These are phyloP conservation scores for Phytophthora litchii DNA, from an alignment of 352 stramenopile genomes.

Conservation along the genomic window DNA sequence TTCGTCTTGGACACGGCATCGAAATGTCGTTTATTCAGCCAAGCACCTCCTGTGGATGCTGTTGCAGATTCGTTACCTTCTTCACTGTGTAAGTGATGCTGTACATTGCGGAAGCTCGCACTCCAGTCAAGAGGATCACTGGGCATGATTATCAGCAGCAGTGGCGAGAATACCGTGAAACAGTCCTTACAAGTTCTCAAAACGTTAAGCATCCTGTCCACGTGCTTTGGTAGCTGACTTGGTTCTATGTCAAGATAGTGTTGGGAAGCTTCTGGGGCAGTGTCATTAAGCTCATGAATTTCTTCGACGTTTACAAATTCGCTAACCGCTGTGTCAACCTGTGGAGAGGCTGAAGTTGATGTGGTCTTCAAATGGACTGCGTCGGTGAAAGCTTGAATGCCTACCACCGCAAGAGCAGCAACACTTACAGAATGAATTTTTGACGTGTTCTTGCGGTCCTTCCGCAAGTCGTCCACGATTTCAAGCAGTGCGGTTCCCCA, in stretches of 20 bases:
- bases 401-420: background rate
- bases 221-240: constrained; percentile 14
- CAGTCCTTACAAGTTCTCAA: constrained; percentile 40
- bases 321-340: background rate
- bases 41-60: background rate
- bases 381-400: background rate
- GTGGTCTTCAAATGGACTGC: background rate
- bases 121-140: constrained; percentile 42
- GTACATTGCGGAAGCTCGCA: constrained; percentile 21
- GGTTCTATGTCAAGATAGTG: constrained; percentile 1
- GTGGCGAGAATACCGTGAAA: constrained; percentile 44
- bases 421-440: background rate
- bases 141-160: constrained; percentile 46
- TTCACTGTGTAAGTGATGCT: too few relatives aligned
- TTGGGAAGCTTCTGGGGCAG: background rate
- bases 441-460: constrained; percentile 1
- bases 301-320: constrained; percentile 9
- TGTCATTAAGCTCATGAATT: background rate
- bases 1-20: background rate
- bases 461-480: constrained; percentile 21
- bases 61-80: background rate
- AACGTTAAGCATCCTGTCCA: constrained; percentile 33
- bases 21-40: constrained; percentile 21
- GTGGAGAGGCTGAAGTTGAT: background rate
- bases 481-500: constrained; percentile 29